Base-by-base conservation (phyloP, 306 rosid species). In the Gillenia trifoliata region DNA sequence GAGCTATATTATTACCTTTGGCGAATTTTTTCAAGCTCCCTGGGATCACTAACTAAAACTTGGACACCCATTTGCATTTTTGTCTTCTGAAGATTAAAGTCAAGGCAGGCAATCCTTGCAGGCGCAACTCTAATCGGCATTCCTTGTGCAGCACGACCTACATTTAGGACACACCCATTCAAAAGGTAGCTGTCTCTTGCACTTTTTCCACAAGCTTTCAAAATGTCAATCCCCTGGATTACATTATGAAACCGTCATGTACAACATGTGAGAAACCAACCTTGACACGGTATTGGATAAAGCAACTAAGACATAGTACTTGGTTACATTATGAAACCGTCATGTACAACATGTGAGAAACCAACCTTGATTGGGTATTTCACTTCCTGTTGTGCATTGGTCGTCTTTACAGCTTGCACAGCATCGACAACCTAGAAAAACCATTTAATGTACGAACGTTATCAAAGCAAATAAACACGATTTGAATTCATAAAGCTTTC, bases 1-100 rank as follows among this genome's bases (percentile, higher is more conserved):
- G 41, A 8, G 8, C 41, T 36, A 3, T 8, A 36, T 45, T 29
- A 49, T 73, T 78, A 95, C 99, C 99, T 88, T 84, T 89, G 93
- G 78, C 99, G 98, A 82, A 95, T 92, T 89, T 86, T 92, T 80
- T 92, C 99, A 69, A 92, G 98, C 78, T 95, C 99, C 84, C 95
- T 89, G 11, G 98, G 99, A 79, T 95, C 98, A 68, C 72, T 66
- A 61, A 95, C 98, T 65, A 95, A 80, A 62, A 95, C 97, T 88
- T 95, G 99, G 66, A 95, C 90, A 43, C 99, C 99, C 89, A 92
- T 81, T 83, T 95, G 99, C 99, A 95, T 92, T 87, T 95, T 95
- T 80, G 99, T 95, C 85, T 92, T 95, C 81, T 95, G 99, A 82
- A 95, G 98, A 89, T 95, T 95, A 79, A 95, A 90, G 83, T 95